Evolutionary conservation across 2,329 filamentous ascomycete species (phyloP), one percentile per base, ranked within the genome.

Genomic region (Orbilia brochopaga): DNA sequence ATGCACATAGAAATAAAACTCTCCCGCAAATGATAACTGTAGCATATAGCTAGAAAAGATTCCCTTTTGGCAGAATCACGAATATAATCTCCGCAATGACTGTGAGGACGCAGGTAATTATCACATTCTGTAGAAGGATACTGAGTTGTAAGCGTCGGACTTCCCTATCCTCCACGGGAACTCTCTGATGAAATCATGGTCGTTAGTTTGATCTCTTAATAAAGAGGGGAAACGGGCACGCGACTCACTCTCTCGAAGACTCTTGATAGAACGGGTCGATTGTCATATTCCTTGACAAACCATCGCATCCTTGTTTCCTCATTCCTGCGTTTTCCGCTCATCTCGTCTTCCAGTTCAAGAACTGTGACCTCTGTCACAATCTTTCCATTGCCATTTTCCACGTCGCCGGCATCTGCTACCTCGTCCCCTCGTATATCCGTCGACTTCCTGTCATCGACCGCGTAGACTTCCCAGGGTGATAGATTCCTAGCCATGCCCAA

Each of bases 241-340:
- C 37, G 37, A 8, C 66, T 70, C 63, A 64, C 66, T 19, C 59
- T 54, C 55, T 70, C 66, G 40, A 70, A 70, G 13, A 70, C 66
- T 11, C 66, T 59, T 15, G 66, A 70, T 21, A 70, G 24, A 3
- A 70, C 56, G 0, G 66, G 66, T 13, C 66, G 24, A 17, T 70
- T 70, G 13, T 64, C 59, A 24, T 70, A 70, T 2, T 70, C 66
- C 32, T 64, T 70, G n/a, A 70, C 40, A 51, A 70, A 70, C 66
- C 66, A 70, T 17, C 66, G 50, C 8, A 70, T 53, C 19, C 66
- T 59, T 10, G 59, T 70, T 17, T 70, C 58, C 21, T 70, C 66
- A 21, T 70, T 59, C 27, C 63, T 70, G 5, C 17, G 17, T n/a
- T 56, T 55, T 10, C 46, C 54, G 23, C 54, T 37, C 3, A 64